phyloP scores from a whole-genome alignment of 148 eudicot species.

The Chenopodium album region DNA sequence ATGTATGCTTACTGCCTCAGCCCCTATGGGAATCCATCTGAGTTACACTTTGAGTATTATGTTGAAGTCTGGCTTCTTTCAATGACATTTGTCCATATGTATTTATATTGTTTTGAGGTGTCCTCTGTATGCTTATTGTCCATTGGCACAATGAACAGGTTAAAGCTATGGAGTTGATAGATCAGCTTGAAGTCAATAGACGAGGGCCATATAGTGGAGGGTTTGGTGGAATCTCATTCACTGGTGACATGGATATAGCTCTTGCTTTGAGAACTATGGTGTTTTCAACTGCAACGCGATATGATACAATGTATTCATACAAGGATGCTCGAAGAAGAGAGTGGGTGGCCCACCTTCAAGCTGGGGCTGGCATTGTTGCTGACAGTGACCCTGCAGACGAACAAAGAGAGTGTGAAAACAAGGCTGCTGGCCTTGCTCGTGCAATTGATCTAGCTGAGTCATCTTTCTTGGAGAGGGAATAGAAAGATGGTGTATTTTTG shows the following conservation, averaged over 20 bases:
- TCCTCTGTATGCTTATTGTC: conserved; percentile 8
- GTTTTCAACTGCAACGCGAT: conserved; percentile 67
- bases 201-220: conserved; percentile 99
- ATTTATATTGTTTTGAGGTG: neutral
- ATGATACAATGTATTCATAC: conserved; percentile 91
- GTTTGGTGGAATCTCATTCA: conserved; percentile 91
- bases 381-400: conserved; percentile 91
- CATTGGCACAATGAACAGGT: conserved; percentile 44
- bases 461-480: conserved; percentile 57
- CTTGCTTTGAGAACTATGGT: conserved; percentile 93
- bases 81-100: neutral
- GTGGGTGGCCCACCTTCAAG: conserved; percentile 95
- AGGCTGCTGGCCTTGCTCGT: conserved; percentile 91
- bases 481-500: neutral
- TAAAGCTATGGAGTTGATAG: conserved; percentile 98
- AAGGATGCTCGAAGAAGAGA: conserved; percentile 61
- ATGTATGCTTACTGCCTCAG: neutral
- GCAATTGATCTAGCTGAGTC: conserved; percentile 99
- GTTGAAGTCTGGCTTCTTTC: neutral
- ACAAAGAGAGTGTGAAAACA: conserved; percentile 95
- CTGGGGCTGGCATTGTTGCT: conserved; percentile 97
- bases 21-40: neutral
- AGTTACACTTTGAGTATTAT: neutral
- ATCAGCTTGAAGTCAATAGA: conserved; percentile 79
- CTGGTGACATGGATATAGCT: conserved; percentile 98